phyloP scores from a whole-genome alignment of 148 eudicot genomes.

The Camellia sinensis region DNA sequence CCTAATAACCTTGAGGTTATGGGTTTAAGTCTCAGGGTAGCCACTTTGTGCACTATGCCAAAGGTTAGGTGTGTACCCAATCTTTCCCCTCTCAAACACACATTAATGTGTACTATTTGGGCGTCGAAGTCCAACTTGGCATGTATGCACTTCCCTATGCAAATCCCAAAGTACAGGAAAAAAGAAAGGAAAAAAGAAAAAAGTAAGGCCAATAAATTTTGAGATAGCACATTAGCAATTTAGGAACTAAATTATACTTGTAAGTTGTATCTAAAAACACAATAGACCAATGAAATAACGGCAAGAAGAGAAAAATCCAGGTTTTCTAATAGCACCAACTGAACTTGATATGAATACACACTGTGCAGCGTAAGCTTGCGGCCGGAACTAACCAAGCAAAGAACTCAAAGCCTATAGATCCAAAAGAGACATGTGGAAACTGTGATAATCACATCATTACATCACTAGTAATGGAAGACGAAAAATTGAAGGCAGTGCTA shows the following conservation, averaged over 20 bases:
- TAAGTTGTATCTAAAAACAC: not conserved
- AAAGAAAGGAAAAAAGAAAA: not conserved
- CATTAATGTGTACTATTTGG: too few species aligned
- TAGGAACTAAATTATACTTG: not conserved
- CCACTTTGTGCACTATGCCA: too few species aligned
- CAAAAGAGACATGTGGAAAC: not conserved
- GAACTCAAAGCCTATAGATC: not conserved
- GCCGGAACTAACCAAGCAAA: not conserved
- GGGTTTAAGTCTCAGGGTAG: too few species aligned
- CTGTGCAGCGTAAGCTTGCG: not conserved
- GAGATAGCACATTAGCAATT: not conserved
- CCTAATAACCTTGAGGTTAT: too few species aligned
- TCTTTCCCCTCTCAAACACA: too few species aligned
- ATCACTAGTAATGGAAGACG: not conserved
- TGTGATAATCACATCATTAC: not conserved
- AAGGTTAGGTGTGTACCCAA: too few species aligned
- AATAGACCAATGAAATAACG: not conserved
- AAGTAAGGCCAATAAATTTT: slow-evolving; percentile 1
- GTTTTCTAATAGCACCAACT: not conserved
- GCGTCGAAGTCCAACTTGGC: slow-evolving; percentile 51
- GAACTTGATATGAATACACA: not conserved
- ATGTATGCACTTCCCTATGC: slow-evolving; percentile 40
- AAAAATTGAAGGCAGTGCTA: not conserved
- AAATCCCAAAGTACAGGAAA: not conserved
- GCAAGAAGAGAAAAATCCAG: not conserved